Conservation (phyloP, 371 early-diverging fungal species). For the Lichtheimia ornata region DNA sequence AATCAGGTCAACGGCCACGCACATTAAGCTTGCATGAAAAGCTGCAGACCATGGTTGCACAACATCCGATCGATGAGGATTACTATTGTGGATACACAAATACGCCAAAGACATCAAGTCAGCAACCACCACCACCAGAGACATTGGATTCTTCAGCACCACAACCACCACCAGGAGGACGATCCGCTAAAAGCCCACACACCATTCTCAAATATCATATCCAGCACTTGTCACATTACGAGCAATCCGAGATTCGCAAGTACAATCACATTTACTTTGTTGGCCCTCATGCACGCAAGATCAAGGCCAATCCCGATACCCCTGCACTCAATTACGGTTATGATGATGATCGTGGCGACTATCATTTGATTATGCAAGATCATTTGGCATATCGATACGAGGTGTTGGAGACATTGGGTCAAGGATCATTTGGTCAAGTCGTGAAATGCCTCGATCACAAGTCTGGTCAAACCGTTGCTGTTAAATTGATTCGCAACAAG, state of each 20-base stretch:
- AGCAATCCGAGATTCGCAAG: slow-evolving; percentile 76
- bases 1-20: slow-evolving; percentile 11
- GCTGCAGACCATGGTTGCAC: slow-evolving; percentile 16
- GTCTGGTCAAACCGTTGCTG: slow-evolving; percentile 83
- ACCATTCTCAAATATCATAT: slow-evolving; percentile 48
- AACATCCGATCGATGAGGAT: slow-evolving; percentile 19
- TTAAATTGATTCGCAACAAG: slow-evolving; percentile 96
- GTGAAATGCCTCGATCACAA: slow-evolving; percentile 92
- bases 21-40: slow-evolving; percentile 25
- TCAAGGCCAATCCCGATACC: slow-evolving; percentile 37
- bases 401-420: slow-evolving; percentile 85
- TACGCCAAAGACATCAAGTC: neutral
- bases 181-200: slow-evolving; percentile 31
- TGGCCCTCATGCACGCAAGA: slow-evolving; percentile 63
- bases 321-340: slow-evolving; percentile 63
- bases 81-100: slow-evolving; percentile 2
- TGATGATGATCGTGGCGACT: slow-evolving; percentile 95
- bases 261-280: slow-evolving; percentile 79
- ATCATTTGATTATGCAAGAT: slow-evolving; percentile 81
- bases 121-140: neutral
- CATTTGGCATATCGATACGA: slow-evolving; percentile 93
- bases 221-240: slow-evolving; percentile 67
- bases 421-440: slow-evolving; percentile 98
- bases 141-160: neutral
- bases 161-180: slow-evolving; percentile 5